phyloP scores from a whole-genome alignment of 129 eudicot genomes.

The Escallonia rubra region DNA sequence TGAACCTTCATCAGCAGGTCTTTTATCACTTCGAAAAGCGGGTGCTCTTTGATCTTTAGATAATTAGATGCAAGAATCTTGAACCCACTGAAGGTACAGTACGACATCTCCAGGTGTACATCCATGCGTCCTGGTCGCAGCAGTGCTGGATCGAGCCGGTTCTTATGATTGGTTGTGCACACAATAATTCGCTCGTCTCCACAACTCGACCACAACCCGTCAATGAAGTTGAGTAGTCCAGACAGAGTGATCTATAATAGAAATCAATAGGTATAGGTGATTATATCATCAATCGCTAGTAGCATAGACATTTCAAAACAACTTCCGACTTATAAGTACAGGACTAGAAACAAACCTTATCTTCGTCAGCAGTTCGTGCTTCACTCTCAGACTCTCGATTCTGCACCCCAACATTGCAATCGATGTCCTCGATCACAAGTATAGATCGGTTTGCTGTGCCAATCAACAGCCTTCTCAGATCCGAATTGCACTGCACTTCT shows the following conservation, averaged over 20 bases:
- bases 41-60: constrained; percentile 33
- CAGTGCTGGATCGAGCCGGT: constrained; percentile 44
- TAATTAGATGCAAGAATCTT: constrained; percentile 40
- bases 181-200: constrained; percentile 53
- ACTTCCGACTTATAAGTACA: background rate
- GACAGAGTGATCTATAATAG: constrained; percentile 42
- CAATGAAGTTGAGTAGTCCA: constrained; percentile 51
- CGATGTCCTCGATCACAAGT: constrained; percentile 65
- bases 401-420: constrained; percentile 52
- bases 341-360: constrained; percentile 31
- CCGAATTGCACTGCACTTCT: constrained; percentile 55
- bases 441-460: constrained; percentile 49
- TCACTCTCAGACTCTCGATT: constrained; percentile 29
- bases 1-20: constrained; percentile 25
- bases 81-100: constrained; percentile 43
- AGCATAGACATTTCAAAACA: background rate
- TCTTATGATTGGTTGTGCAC: constrained; percentile 53
- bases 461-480: constrained; percentile 52
- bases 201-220: constrained; percentile 60
- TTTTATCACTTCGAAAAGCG: constrained; percentile 21
- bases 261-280: background rate
- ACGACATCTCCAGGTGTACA: constrained; percentile 55
- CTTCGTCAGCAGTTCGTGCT: constrained; percentile 14
- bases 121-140: constrained; percentile 60
- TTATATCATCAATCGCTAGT: too few species aligned